These are phyloP conservation scores for Plasmodium gaboni DNA, from an alignment of 169 alveolate species.

Conservation along the genomic window DNA sequence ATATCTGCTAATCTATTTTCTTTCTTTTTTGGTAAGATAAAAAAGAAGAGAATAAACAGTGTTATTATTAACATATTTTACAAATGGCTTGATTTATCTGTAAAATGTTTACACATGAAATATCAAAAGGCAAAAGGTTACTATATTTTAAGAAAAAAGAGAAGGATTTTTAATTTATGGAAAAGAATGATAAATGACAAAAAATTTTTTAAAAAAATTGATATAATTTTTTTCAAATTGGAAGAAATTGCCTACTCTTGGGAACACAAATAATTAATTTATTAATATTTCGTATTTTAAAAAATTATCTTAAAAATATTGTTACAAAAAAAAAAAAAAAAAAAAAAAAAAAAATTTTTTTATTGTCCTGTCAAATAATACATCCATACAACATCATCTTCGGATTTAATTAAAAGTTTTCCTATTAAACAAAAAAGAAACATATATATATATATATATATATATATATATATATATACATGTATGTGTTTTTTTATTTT, in stretches of 20 bases:
- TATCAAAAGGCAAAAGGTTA: constrained; percentile 46
- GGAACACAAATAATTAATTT: constrained; percentile 23
- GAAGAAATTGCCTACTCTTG: constrained; percentile 65
- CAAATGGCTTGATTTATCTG: constrained; percentile 26
- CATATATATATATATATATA: not conserved
- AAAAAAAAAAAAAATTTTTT: not conserved
- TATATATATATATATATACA: not conserved
- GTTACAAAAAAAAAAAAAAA: too few relatives aligned
- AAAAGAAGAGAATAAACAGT: constrained; percentile 36
- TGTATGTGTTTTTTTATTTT: not conserved
- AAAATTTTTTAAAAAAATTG: constrained; percentile 50
- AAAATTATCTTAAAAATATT: not conserved
- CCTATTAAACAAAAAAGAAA: constrained; percentile 19
- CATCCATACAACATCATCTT: constrained; percentile 63
- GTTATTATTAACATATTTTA: constrained; percentile 25
- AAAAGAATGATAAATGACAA: constrained; percentile 44
- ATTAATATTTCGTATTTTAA: not conserved
- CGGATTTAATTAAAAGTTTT: constrained; percentile 67
- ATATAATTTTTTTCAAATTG: constrained; percentile 33
- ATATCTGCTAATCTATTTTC: not conserved
- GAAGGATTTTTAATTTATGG: constrained; percentile 49
- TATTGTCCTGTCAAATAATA: constrained; percentile 73
- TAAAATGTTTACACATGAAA: constrained; percentile 22
- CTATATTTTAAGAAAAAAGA: constrained; percentile 52
- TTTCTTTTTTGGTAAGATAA: constrained; percentile 34